Conservation (phyloP, 208 protist genomes). For the Leishmania aethiopica region DNA sequence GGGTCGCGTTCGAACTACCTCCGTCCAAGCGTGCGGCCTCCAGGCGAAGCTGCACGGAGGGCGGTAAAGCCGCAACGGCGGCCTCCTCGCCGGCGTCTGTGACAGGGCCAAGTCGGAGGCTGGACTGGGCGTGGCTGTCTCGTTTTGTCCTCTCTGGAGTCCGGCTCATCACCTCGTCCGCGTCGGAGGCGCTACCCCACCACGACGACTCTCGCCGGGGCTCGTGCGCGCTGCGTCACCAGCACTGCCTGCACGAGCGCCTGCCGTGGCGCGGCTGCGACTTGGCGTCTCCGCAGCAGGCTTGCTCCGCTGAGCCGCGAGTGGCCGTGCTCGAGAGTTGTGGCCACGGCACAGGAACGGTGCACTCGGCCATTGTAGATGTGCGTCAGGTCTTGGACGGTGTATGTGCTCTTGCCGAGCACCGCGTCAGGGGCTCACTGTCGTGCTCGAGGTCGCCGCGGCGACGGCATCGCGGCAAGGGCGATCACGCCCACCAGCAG, state of each 20-base stretch:
- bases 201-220: neutral
- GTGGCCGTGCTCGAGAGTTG: slow-evolving; percentile 37
- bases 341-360: slow-evolving; percentile 5
- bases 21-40: neutral
- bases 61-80: neutral
- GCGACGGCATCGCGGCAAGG: slow-evolving; percentile 2
- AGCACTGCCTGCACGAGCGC: slow-evolving; percentile 24
- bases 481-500: neutral
- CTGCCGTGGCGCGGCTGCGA: slow-evolving; percentile 74
- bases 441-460: neutral
- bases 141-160: slow-evolving; percentile 26
- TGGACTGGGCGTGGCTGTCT: slow-evolving; percentile 36
- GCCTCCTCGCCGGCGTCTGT: neutral
- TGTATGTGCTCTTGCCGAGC: slow-evolving; percentile 28
- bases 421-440: slow-evolving; percentile 12
- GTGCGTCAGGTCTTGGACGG: slow-evolving; percentile 29
- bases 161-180: slow-evolving; percentile 5
- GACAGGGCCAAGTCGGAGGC: neutral
- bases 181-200: neutral
- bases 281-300: slow-evolving; percentile 34
- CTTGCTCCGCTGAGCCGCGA: slow-evolving; percentile 38
- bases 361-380: slow-evolving; percentile 43
- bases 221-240: neutral
- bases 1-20: neutral
- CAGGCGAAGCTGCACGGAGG: neutral